These are phyloP conservation scores for Daldinia caldariorum DNA, from an alignment of 495 filamentous ascomycete genomes.

Conservation along the genomic window DNA sequence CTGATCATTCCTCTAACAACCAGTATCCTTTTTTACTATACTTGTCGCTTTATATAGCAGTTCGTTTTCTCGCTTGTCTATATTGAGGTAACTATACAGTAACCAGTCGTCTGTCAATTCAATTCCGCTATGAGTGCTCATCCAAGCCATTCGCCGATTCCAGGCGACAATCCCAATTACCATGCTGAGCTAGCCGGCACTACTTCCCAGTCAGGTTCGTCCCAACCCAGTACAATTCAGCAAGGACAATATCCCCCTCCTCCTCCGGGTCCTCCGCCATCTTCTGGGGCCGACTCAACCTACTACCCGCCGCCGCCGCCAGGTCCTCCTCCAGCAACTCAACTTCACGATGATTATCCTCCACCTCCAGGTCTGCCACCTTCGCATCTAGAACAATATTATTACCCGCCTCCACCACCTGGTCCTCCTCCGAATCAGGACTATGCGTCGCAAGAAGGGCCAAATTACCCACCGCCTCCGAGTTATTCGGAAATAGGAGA, in stretches of 20 bases:
- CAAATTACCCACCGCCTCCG: constrained; percentile 23
- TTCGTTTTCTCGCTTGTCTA: neutral
- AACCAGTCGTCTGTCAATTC: too few relatives aligned
- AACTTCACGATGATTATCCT: constrained; percentile 21
- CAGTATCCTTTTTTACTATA: too few relatives aligned
- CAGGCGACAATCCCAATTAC: constrained; percentile 33
- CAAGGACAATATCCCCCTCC: constrained; percentile 23
- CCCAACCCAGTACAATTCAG: constrained; percentile 14
- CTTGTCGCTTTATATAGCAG: neutral
- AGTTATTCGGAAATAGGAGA: constrained; percentile 20
- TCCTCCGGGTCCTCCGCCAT: constrained; percentile 13
- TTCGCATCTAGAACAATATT: constrained; percentile 18
- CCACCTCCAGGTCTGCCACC: constrained; percentile 33
- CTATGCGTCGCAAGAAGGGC: neutral
- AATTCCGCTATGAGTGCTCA: constrained; percentile 33
- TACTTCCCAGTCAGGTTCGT: constrained; percentile 17
- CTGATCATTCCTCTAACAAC: neutral
- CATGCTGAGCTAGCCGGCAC: constrained; percentile 30
- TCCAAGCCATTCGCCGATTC: constrained; percentile 28
- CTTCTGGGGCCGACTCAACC: constrained; percentile 13
- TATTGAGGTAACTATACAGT: neutral
- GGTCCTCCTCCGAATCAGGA: constrained; percentile 23
- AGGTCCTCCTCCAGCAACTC: constrained; percentile 25
- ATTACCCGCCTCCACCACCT: constrained; percentile 33
- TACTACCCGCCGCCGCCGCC: constrained; percentile 33